These are phyloP conservation scores for Lagenidium giganteum DNA, from an alignment of 352 stramenopile genomes.

Conservation along the genomic window DNA sequence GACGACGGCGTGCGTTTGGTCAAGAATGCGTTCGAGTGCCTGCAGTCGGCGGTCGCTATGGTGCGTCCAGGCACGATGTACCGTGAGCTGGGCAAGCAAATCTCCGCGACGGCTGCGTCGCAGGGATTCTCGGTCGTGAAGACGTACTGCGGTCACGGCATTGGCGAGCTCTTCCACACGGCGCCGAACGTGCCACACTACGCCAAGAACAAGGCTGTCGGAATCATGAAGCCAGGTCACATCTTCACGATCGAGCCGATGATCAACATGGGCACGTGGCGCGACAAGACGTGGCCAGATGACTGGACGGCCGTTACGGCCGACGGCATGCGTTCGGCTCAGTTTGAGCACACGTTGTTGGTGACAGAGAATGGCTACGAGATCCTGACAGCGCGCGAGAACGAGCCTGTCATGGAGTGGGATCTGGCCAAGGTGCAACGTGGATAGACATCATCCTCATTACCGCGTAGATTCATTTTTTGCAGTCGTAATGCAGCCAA, in stretches of 20 bases:
- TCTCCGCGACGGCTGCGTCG: slow-evolving; percentile 82
- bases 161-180: slow-evolving; percentile 96
- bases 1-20: slow-evolving; percentile 89
- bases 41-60: slow-evolving; percentile 78
- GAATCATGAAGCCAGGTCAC: slow-evolving; percentile 96
- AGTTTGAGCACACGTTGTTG: slow-evolving; percentile 98
- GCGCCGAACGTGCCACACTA: slow-evolving; percentile 97
- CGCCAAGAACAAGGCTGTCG: slow-evolving; percentile 97
- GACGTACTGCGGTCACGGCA: slow-evolving; percentile 98
- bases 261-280: slow-evolving; percentile 95
- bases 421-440: slow-evolving; percentile 76
- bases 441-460: no score
- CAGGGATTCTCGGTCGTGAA: slow-evolving; percentile 93
- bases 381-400: slow-evolving; percentile 92
- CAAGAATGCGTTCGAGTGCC: slow-evolving; percentile 93
- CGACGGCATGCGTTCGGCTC: slow-evolving; percentile 93
- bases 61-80: slow-evolving; percentile 96
- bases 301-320: slow-evolving; percentile 97
- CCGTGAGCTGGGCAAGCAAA: slow-evolving; percentile 93
- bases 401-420: slow-evolving; percentile 87
- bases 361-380: slow-evolving; percentile 98
- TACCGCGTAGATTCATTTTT: no score
- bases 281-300: slow-evolving; percentile 94
- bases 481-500: no score
- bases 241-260: slow-evolving; percentile 99